phyloP scores from a whole-genome alignment of 306 rosid genomes.

The Ceratonia siliqua region DNA sequence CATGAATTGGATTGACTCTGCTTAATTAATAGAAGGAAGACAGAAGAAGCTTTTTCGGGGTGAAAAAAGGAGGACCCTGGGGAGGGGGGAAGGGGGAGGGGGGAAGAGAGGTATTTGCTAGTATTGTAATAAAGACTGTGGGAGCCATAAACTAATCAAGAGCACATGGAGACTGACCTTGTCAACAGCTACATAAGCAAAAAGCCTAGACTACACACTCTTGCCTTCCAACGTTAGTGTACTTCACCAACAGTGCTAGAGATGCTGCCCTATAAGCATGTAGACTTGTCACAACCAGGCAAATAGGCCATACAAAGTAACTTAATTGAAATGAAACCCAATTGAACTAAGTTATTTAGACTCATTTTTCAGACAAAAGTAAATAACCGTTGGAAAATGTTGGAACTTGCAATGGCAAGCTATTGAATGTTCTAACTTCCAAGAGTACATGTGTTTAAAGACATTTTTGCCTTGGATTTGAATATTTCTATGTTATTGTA shows the following conservation, averaged over 20 bases:
- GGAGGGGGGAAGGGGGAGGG: conserved; percentile 6
- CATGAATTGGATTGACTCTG: conserved; percentile 47
- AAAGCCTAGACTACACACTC: conserved; percentile 15
- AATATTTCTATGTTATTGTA: neutral
- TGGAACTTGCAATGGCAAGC: too few species aligned
- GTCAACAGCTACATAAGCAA: conserved; percentile 34
- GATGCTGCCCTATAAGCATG: neutral
- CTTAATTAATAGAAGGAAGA: conserved; percentile 16
- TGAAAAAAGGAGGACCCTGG: neutral
- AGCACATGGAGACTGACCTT: conserved; percentile 69
- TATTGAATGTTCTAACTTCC: neutral
- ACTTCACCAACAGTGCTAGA: neutral
- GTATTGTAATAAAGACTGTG: conserved; percentile 38
- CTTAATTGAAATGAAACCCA: too few species aligned
- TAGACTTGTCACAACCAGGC: neutral
- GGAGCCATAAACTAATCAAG: conserved; percentile 58
- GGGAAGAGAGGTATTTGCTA: conserved; percentile 5
- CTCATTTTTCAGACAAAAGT: neutral
- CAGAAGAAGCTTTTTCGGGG: conserved; percentile 7
- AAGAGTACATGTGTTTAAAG: neutral
- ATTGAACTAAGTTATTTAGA: neutral
- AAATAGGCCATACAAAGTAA: too few species aligned
- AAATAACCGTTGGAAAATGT: neutral
- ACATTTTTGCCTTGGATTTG: neutral
- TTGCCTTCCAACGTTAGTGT: neutral